Evolutionary conservation across 768 basidiomycete species (phyloP).

Genomic region (Mrakia frigida): DNA sequence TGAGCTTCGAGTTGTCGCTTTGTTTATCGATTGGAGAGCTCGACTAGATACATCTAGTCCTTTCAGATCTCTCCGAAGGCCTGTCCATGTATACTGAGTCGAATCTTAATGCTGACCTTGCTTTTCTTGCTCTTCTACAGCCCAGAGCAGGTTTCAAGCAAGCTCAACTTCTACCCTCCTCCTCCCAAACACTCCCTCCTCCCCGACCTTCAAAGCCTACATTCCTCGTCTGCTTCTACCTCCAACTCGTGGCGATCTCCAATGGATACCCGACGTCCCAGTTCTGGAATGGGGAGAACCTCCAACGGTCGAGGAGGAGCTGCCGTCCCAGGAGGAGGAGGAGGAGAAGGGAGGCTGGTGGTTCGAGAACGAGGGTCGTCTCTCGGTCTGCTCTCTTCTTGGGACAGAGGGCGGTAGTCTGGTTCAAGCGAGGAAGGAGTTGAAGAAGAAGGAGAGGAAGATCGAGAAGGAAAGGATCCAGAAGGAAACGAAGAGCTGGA

Average conservation of each 20-base stretch:
- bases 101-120: neutral
- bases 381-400: neutral
- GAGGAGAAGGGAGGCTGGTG: neutral
- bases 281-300: constrained; percentile 8
- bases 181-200: neutral
- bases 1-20: neutral
- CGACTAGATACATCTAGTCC: neutral
- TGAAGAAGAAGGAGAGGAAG: neutral
- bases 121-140: neutral
- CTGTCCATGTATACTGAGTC: neutral
- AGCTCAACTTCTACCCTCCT: neutral
- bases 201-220: neutral
- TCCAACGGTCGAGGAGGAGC: constrained; percentile 1
- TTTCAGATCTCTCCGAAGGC: too few relatives aligned
- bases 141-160: neutral
- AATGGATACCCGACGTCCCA: constrained; percentile 3
- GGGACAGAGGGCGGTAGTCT: neutral
- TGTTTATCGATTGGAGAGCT: neutral
- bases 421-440: neutral
- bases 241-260: neutral
- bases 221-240: neutral
- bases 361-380: constrained; percentile 11
- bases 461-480: neutral
- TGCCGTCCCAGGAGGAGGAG: neutral
- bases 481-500: neutral